A percentile compares a stretch with the other conserved stretches of the same genome.
These are phyloP conservation scores for Camellia sinensis DNA, from an alignment of 148 eudicot genomes.

Conservation along the genomic window DNA sequence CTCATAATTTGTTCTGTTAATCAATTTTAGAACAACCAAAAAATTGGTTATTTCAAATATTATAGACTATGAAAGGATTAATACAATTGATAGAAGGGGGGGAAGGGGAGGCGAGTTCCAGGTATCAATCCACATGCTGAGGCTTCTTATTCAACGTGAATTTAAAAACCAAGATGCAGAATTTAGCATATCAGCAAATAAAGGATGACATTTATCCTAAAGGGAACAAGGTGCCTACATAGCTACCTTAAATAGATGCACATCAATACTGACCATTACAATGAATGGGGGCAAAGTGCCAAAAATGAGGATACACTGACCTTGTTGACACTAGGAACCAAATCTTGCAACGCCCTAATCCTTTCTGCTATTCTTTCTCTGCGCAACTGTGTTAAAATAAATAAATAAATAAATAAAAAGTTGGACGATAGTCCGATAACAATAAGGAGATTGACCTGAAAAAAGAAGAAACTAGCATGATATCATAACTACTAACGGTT, in stretches of 20 bases:
- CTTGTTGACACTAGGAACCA: conserved; percentile 78
- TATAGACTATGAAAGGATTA: not conserved
- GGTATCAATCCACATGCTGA: not conserved
- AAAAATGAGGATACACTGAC: conserved; percentile 24
- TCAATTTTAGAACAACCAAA: not conserved
- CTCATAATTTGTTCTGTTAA: not conserved
- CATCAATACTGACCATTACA: not conserved
- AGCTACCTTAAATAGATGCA: not conserved
- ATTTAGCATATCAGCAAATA: not conserved
- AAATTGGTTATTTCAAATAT: not conserved
- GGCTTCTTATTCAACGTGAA: not conserved
- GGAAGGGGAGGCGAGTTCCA: not conserved
- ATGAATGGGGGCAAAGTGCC: not conserved
- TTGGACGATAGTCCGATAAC: not conserved
- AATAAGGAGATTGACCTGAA: not conserved
- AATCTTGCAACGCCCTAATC: conserved; percentile 67
- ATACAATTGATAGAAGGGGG: not conserved
- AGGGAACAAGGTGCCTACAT: not conserved
- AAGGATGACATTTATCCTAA: not conserved
- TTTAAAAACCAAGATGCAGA: not conserved
- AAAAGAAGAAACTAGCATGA: not conserved
- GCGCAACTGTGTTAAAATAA: conserved; percentile 45
- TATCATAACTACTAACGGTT: not conserved
- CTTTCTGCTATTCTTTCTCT: conserved; percentile 73
- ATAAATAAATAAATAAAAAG: not conserved